Evolutionary conservation across 192 early-diverging fungal species (phyloP).

Genomic region (Coemansia sp.): DNA sequence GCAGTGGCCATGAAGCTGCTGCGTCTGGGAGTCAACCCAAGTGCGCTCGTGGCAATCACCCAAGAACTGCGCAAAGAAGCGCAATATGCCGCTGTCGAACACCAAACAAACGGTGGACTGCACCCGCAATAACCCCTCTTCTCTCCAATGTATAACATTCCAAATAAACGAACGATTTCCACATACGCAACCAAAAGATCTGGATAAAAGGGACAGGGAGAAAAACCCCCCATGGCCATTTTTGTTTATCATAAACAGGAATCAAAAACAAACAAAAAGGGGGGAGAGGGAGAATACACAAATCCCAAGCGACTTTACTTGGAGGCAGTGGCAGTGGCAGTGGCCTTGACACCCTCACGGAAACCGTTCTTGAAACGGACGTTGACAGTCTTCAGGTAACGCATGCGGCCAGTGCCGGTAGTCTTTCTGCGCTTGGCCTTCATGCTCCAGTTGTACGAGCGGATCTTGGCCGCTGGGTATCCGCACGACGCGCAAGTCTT

Average conservation of each 20-base stretch:
- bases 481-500: conserved; percentile 99
- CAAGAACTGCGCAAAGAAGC: conserved; percentile 48
- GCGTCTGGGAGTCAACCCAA: conserved; percentile 49
- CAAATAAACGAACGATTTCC: background rate
- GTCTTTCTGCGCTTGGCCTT: conserved; percentile 99
- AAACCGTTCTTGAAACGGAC: conserved; percentile 99
- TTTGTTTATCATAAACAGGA: conserved; percentile 3
- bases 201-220: background rate
- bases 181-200: background rate
- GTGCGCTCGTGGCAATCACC: conserved; percentile 46
- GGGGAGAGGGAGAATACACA: background rate
- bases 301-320: background rate
- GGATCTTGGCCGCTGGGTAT: conserved; percentile 97
- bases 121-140: background rate
- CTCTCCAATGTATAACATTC: background rate
- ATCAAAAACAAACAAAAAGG: background rate
- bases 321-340: background rate
- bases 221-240: background rate
- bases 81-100: conserved; percentile 1
- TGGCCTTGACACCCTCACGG: conserved; percentile 67
- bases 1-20: conserved; percentile 41
- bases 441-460: conserved; percentile 94
- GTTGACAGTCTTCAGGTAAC: conserved; percentile 90
- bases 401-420: conserved; percentile 98
- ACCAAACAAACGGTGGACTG: background rate